A percentile compares a stretch with the other conserved stretches of the same genome.
Conservation (phyloP, 169 alveolate species). For the Plasmodium berghei region DNA sequence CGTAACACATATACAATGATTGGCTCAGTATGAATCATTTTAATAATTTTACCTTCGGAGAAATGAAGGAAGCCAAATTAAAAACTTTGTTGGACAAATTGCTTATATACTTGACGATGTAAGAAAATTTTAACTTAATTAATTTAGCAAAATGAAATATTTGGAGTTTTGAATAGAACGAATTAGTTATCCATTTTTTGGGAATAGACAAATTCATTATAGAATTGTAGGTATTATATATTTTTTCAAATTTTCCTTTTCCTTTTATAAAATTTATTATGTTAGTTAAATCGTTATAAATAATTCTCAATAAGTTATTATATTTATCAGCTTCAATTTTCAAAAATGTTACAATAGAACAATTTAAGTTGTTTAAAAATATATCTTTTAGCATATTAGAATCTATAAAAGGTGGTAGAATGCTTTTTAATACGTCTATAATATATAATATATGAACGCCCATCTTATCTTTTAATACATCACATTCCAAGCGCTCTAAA, state of each 20-base stretch:
- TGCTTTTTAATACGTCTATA: slow-evolving; percentile 26
- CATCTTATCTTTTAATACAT: slow-evolving; percentile 23
- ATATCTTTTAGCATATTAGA: slow-evolving; percentile 30
- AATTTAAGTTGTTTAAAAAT: slow-evolving; percentile 44
- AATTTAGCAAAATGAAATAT: slow-evolving; percentile 49
- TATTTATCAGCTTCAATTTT: slow-evolving; percentile 75
- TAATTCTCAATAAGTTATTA: slow-evolving; percentile 39
- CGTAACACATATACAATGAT: no score
- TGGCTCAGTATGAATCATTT: neutral
- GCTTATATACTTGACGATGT: slow-evolving; percentile 27
- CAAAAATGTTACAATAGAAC: slow-evolving; percentile 56
- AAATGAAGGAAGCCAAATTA: slow-evolving; percentile 53
- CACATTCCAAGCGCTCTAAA: slow-evolving; percentile 35
- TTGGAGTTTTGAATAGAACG: slow-evolving; percentile 50
- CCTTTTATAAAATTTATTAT: slow-evolving; percentile 49
- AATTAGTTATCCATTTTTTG: slow-evolving; percentile 52
- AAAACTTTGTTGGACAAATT: slow-evolving; percentile 20
- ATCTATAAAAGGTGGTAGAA: slow-evolving; percentile 60
- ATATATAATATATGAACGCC: slow-evolving; percentile 19
- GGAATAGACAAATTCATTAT: slow-evolving; percentile 47
- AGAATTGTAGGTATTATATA: slow-evolving; percentile 35
- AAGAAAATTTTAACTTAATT: slow-evolving; percentile 29
- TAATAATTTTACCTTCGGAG: slow-evolving; percentile 42
- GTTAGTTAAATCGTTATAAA: slow-evolving; percentile 64
- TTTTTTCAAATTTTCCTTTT: slow-evolving; percentile 33